Evolutionary conservation across 164 flowering plant genomes (phyloP).

Genomic region (Platanus orientalis): DNA sequence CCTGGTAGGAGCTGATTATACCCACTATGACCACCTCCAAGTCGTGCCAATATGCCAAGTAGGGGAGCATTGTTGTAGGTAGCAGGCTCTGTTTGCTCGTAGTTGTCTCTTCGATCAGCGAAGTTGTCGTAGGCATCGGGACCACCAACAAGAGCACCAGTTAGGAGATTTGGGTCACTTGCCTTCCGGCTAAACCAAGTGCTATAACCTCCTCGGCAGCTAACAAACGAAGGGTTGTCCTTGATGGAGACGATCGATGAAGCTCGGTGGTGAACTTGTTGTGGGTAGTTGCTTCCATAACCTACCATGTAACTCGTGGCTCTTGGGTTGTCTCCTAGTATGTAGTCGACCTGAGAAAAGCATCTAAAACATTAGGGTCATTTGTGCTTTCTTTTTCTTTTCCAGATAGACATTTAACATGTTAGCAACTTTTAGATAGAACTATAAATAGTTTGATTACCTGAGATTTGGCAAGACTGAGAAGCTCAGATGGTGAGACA

Average conservation of each 20-base stretch:
- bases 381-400: too few species aligned
- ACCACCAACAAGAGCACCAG: constrained; percentile 91
- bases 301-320: constrained; percentile 98
- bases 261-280: constrained; percentile 78
- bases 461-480: constrained; percentile 78
- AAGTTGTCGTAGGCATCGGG: constrained; percentile 95
- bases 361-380: neutral
- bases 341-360: constrained; percentile 69
- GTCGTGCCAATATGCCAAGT: constrained; percentile 72
- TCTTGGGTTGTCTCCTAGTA: constrained; percentile 96
- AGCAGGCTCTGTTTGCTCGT: constrained; percentile 95
- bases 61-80: constrained; percentile 97
- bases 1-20: constrained; percentile 88
- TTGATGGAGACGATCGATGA: constrained; percentile 80
- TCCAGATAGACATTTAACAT: neutral
- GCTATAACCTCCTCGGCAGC: constrained; percentile 85
- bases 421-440: too few species aligned
- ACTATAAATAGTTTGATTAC: constrained; percentile 17
- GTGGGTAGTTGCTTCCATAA: constrained; percentile 81
- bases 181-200: constrained; percentile 74
- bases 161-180: constrained; percentile 79
- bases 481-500: constrained; percentile 54
- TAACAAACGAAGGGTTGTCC: constrained; percentile 59
- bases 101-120: constrained; percentile 83
- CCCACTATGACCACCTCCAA: constrained; percentile 53